Base-by-base conservation (phyloP, 441 rosid species). In the Arabidopsis lyrata region DNA sequence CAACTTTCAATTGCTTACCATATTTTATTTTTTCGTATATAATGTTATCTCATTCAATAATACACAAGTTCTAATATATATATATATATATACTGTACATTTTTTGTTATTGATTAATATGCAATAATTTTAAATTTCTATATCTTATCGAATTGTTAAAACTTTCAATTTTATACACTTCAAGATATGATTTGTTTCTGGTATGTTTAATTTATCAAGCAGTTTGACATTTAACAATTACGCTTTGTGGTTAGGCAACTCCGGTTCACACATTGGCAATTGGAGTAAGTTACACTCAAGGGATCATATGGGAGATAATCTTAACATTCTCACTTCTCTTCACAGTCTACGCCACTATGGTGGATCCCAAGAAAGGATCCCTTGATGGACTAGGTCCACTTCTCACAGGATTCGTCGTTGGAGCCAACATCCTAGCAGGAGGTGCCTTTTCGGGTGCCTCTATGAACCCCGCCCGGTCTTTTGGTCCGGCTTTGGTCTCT, bases 401-500 rank as follows among this genome's bases (percentile, higher is more conserved):
- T 31, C 84, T 93, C 2, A 82, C 89, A 8, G 98, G 98, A 72
- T 80, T 93, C 0, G 90, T 93, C 0, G 94, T 93, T 4, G 98
- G 96, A 15, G 92, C 97, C 55, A 89, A 89, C 74, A 86, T 91
- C 73, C 70, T 93, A 20, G 98, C 94, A 0, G 97, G 93, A 3
- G 98, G 98, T 1, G 56, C 96, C 36, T 93, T 91, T 81, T 91
- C 98, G 0, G 97, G 96, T 1, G 97, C 93, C 10, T 89, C 98
- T 0, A 93, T 93, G 97, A 93, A 93, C 86, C 98, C 98, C 0
- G 98, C 97, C 2, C 69, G 97, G 27, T 88, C 98, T 2, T 93
- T 91, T 57, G 97, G 97, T 6, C 97, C 98, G 1, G 91, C 96
- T 31, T 76, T 93, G 78, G 92, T 82, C 15, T 83, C 90, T 70